Evolutionary conservation across 192 early-diverging fungal genomes (phyloP), one percentile per base, ranked within the genome.

Genomic region (Coemansia sp.): DNA sequence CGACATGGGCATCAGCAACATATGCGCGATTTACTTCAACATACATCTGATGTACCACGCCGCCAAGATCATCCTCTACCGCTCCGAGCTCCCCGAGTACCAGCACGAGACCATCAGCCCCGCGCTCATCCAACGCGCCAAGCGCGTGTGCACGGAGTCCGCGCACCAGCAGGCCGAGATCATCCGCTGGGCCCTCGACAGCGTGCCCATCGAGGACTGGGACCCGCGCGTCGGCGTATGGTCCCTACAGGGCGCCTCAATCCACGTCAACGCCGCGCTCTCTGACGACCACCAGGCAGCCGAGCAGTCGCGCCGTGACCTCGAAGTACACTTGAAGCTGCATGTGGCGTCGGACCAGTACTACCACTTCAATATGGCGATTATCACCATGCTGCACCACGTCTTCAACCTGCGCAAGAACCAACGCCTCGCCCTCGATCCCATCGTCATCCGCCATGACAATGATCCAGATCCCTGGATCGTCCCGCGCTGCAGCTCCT

Each of bases 311-410:
- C 77, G 77, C 42, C 62, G 67, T 29, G 81, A 83, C 39, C 70
- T 83, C 5, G 81, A 83, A 44, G 74, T 76, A 3, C 81, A 83
- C 34, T 50, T 83, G 45, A 78, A 73, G 45, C 67, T 83, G 40
- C 81, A 83, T 40, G 76, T 83, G 21, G 73, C 73, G 14, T 72
- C 81, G 16, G 81, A 79, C 67, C 69, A 83, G 70, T 79, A 75
- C 64, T 83, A 83, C 63, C 77, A 83, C 62, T 83, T 78, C 59
- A 83, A 83, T 67, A 83, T 83, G 81, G 77, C 75, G 21, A 78
- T 83, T 4, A 78, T 83, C 19, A 83, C 81, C 2, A 79, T 83
- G 73, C 81, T 83, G 46, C 81, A 83, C 66, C 76, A 74, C 35
- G 70, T 83, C 11, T 78, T 78, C 59, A 75, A 83, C 50, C 69